Base-by-base conservation (phyloP, 768 basidiomycete species). In the Phylloporus arenicola region DNA sequence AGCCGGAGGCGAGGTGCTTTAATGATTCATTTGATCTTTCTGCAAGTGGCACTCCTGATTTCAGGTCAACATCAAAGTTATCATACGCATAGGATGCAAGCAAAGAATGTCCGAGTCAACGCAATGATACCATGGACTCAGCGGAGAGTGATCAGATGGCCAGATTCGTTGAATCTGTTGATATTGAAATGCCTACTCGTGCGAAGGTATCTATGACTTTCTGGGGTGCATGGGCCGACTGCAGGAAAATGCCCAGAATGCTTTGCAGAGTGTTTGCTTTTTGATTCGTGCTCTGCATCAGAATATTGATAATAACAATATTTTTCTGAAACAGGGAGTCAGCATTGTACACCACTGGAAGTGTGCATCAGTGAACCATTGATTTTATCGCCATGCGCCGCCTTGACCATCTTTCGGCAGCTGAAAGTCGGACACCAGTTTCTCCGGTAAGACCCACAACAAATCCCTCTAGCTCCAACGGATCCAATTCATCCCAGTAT, bases 181-280 rank as follows among this genome's bases (percentile, higher is more conserved):
- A 44, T 6, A 44, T 20, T 3, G 30, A 44, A 16, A 44, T 11
- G 2, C 19, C 30, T 8, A 44, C 6, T 11, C 19, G 19, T 4
- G 44, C 48, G 8, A 53, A 43, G 6, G 17, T 49, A 1, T 53
- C 29, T 8, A 46, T 50, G 20, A 53, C 40, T 6, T 42, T 46
- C 10, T 53, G 39, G 7, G 34, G 52, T 2, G 40, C 29, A 37
- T 53, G 43, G 1, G 17, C 10, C 0, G 44, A 53, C 13, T 53
- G 52, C 0, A 53, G 40, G n/a, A 53, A 53, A 16, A 47, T 29
- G 7, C 46, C 38, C 13, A 38, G 25, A 4, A 47, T 9, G 38
- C 46, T 30, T n/a, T 40, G 27, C 27, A 47, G 27, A 3, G 17
- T 11, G 19, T 47, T 47, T 13, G 27, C 8, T 20, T 40, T 40